Conservation (phyloP, 2,329 filamentous ascomycete genomes). For the Talaromyces sp. region DNA sequence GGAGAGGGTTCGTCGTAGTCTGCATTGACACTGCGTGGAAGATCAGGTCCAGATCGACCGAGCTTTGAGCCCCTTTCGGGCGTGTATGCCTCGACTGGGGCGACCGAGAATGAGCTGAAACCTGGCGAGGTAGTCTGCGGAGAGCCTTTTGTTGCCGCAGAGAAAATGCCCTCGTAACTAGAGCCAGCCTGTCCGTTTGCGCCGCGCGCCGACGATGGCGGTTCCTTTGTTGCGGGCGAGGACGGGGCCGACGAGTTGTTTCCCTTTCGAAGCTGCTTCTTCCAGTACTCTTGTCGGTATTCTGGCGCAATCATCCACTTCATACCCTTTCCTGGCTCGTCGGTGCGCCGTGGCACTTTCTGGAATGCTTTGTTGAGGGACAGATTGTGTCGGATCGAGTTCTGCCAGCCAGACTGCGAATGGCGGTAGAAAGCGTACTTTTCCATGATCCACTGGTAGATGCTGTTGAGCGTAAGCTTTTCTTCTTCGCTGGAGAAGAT, state of each 20-base stretch:
- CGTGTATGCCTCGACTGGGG: slow-evolving; percentile 42
- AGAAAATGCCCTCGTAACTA: slow-evolving; percentile 35
- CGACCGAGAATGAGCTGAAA: slow-evolving; percentile 38
- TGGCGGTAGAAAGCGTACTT: slow-evolving; percentile 92
- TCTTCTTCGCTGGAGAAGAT: slow-evolving; percentile 82
- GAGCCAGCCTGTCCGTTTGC: slow-evolving; percentile 24
- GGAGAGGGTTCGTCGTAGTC: slow-evolving; percentile 41
- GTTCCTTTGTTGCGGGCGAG: slow-evolving; percentile 41
- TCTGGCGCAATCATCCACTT: slow-evolving; percentile 94
- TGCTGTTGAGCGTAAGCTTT: slow-evolving; percentile 84
- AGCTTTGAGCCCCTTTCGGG: slow-evolving; percentile 41
- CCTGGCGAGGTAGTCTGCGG: slow-evolving; percentile 35
- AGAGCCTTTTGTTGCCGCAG: slow-evolving; percentile 27
- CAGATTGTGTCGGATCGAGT: slow-evolving; percentile 94
- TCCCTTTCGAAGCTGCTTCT: slow-evolving; percentile 51
- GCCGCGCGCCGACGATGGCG: slow-evolving; percentile 27
- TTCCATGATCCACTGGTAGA: slow-evolving; percentile 87
- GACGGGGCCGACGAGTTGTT: slow-evolving; percentile 42
- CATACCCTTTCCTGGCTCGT: slow-evolving; percentile 98
- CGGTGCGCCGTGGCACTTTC: slow-evolving; percentile 85
- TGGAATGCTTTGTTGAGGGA: slow-evolving; percentile 92
- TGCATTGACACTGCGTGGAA: slow-evolving; percentile 24
- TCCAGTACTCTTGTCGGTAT: slow-evolving; percentile 79
- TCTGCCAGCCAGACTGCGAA: slow-evolving; percentile 89
- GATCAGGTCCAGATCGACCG: slow-evolving; percentile 24